phyloP scores from a whole-genome alignment of 73 alveolate genomes.

The Symbiodinium natans region DNA sequence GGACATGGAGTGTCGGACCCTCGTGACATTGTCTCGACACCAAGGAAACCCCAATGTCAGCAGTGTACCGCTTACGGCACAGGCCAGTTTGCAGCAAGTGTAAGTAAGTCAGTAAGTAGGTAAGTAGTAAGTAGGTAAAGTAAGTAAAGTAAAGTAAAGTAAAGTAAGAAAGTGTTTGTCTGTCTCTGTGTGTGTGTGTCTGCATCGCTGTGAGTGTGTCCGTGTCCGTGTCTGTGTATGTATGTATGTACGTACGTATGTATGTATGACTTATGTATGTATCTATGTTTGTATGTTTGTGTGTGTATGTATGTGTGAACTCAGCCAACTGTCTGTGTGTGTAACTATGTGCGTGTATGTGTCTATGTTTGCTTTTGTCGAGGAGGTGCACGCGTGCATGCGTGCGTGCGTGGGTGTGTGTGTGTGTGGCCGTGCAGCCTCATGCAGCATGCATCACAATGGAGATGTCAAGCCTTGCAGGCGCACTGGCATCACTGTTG shows the following conservation, averaged over 20 bases:
- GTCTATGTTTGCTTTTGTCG: no score
- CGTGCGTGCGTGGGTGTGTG: background rate
- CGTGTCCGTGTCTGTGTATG: background rate
- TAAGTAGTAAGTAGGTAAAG: background rate
- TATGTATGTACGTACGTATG: background rate
- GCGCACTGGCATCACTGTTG: constrained; percentile 90
- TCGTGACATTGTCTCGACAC: background rate
- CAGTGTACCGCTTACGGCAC: constrained; percentile 83
- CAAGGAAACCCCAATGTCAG: constrained; percentile 89
- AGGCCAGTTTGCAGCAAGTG: background rate
- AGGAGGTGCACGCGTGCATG: background rate
- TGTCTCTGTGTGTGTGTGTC: no score
- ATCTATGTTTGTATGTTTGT: no score
- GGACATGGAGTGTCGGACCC: background rate
- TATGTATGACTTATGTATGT: no score
- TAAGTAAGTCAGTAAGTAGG: background rate
- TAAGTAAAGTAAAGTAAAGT: background rate
- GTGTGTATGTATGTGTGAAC: no score
- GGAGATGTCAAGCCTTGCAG: background rate
- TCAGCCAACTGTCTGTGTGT: no score
- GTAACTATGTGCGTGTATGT: no score
- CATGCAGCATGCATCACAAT: background rate
- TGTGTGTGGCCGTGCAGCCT: background rate
- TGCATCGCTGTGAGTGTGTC: background rate
- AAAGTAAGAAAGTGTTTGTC: no score